A percentile compares a stretch with the other conserved stretches of the same genome.
Evolutionary conservation across 331 rosid species (phyloP).

Genomic region (Telfairia occidentalis): DNA sequence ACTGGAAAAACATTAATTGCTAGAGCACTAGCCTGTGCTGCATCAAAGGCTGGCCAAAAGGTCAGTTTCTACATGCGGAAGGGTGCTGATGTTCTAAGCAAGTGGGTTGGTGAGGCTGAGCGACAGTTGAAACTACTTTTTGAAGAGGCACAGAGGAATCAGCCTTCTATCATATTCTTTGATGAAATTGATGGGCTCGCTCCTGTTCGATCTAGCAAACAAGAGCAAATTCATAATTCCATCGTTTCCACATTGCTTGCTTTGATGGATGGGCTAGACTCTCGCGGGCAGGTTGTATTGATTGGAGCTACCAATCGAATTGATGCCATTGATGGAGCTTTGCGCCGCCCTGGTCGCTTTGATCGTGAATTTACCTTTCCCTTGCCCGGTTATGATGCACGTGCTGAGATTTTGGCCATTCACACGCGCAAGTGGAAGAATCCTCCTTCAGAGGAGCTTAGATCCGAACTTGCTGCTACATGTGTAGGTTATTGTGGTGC

Average conservation of each 20-base stretch:
- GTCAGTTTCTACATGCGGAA: slow-evolving; percentile 99
- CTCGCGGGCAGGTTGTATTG: slow-evolving; percentile 97
- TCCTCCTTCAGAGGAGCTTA: slow-evolving; percentile 79
- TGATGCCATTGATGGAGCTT: slow-evolving; percentile 97
- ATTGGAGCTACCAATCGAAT: slow-evolving; percentile 97
- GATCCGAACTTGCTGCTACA: slow-evolving; percentile 80
- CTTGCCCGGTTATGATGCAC: slow-evolving; percentile 92
- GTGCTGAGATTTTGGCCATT: slow-evolving; percentile 84
- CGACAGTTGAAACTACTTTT: slow-evolving; percentile 91
- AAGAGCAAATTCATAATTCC: slow-evolving; percentile 97
- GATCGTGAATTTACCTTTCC: slow-evolving; percentile 95
- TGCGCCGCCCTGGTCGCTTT: slow-evolving; percentile 97
- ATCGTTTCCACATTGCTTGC: slow-evolving; percentile 98
- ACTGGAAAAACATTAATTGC: slow-evolving; percentile 96
- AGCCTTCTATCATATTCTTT: slow-evolving; percentile 91
- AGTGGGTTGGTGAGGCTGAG: slow-evolving; percentile 99
- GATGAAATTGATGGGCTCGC: slow-evolving; percentile 99
- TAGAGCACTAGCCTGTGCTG: slow-evolving; percentile 93
- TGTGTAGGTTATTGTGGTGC: slow-evolving; percentile 99
- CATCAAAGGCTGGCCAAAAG: slow-evolving; percentile 97
- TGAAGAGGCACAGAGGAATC: slow-evolving; percentile 99
- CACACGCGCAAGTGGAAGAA: slow-evolving; percentile 94
- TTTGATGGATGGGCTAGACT: slow-evolving; percentile 98
- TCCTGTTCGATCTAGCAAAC: slow-evolving; percentile 98
- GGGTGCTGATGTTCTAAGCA: slow-evolving; percentile 96